phyloP scores from a whole-genome alignment of 2,329 filamentous ascomycete species.

The Trichothecium roseum region DNA sequence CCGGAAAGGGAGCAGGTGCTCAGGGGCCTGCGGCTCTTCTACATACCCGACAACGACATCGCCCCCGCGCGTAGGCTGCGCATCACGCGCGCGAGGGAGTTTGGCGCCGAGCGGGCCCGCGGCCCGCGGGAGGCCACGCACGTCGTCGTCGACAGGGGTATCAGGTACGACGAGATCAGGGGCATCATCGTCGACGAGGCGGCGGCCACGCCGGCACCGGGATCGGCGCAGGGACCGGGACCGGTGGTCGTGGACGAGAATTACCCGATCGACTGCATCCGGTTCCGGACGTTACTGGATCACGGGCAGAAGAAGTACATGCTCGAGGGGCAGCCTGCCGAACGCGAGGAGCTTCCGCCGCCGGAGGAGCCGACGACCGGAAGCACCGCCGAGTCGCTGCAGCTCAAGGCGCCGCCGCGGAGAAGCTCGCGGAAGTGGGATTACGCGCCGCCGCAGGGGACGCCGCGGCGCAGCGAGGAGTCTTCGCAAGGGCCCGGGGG shows the following conservation, averaged over 20 bases:
- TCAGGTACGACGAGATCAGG: constrained; percentile 55
- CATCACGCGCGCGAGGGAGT: constrained; percentile 64
- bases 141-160: constrained; percentile 62
- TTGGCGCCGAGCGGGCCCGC: constrained; percentile 63
- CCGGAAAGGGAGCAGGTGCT: constrained; percentile 47
- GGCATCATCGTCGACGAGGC: constrained; percentile 24
- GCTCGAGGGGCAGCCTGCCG: constrained; percentile 36
- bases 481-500: constrained; percentile 7
- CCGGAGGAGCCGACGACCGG: not conserved
- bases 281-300: constrained; percentile 46
- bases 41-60: constrained; percentile 72
- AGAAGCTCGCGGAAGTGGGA: constrained; percentile 27
- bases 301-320: constrained; percentile 47
- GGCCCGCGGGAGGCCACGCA: constrained; percentile 57
- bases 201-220: too few relatives aligned
- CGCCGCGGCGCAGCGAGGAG: constrained; percentile 24
- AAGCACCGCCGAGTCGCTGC: constrained; percentile 24
- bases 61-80: constrained; percentile 55
- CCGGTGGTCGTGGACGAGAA: constrained; percentile 52
- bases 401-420: constrained; percentile 35
- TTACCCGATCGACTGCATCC: constrained; percentile 60
- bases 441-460: constrained; percentile 24
- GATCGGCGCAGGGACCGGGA: not conserved
- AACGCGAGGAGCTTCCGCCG: not conserved
- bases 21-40: constrained; percentile 54